These are phyloP conservation scores for Metschnikowia aberdeeniae DNA, from an alignment of 805 yeast species.

Conservation along the genomic window DNA sequence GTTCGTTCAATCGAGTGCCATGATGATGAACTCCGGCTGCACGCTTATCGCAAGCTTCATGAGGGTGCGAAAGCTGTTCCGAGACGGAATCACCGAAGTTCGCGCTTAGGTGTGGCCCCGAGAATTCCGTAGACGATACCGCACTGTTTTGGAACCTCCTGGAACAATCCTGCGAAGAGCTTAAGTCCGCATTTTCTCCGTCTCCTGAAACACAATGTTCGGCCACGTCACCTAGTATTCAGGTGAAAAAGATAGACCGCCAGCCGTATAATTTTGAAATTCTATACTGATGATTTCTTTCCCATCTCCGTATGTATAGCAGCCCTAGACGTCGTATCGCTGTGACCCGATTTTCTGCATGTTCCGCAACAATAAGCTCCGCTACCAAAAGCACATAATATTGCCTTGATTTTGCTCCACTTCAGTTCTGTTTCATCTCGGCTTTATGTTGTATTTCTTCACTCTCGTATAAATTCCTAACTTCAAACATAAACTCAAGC, in stretches of 20 bases:
- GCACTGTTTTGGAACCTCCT: conserved; percentile 5
- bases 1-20: too few species aligned
- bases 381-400: too few species aligned
- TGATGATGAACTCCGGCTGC: not conserved
- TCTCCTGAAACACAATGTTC: not conserved
- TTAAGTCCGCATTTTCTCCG: conserved; percentile 1
- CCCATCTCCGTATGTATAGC: too few species aligned
- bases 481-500: not conserved
- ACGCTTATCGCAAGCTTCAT: not conserved
- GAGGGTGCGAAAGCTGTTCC: not conserved
- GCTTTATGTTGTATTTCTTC: too few species aligned
- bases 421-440: too few species aligned
- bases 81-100: not conserved
- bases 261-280: not conserved
- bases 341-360: too few species aligned
- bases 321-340: too few species aligned
- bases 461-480: too few species aligned
- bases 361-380: too few species aligned
- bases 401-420: too few species aligned
- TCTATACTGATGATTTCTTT: too few species aligned
- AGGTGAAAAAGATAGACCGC: not conserved
- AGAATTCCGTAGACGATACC: not conserved
- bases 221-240: not conserved
- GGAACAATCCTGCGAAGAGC: conserved; percentile 3
- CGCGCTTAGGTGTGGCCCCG: conserved; percentile 3